Evolutionary conservation across 164 flowering plant species (phyloP).

Genomic region (Magnolia officinalis): DNA sequence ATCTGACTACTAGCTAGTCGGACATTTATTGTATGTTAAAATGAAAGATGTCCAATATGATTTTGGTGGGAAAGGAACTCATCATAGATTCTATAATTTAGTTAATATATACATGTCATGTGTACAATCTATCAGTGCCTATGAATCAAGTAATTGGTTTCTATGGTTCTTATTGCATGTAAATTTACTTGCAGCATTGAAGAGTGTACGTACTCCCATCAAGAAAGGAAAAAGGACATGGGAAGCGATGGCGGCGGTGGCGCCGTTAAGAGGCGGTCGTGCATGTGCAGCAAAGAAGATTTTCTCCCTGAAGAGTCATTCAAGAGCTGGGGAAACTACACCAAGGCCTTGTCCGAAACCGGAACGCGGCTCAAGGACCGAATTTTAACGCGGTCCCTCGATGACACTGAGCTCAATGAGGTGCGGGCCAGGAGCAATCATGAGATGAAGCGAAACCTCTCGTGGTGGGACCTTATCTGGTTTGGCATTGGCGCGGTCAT

Average conservation of each 20-base stretch:
- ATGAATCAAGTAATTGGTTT: no score
- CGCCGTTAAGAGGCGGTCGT: conserved; percentile 23
- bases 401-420: conserved; percentile 36
- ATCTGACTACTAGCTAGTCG: no score
- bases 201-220: no score
- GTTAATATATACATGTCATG: no score
- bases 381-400: conserved; percentile 38
- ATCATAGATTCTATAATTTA: no score
- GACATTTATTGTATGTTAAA: no score
- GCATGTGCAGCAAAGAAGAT: conserved; percentile 37
- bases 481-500: conserved; percentile 56
- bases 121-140: no score
- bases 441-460: conserved; percentile 50
- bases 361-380: conserved; percentile 30
- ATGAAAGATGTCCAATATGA: no score
- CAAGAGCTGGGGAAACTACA: conserved; percentile 39
- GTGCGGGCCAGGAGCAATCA: conserved; percentile 36
- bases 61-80: no score
- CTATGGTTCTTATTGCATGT: no score
- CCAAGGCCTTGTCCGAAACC: conserved; percentile 29
- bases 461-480: conserved; percentile 68
- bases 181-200: no score
- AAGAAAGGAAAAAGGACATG: neutral
- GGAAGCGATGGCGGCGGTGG: neutral
- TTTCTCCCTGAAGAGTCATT: conserved; percentile 57